phyloP scores from a whole-genome alignment of 2,329 filamentous ascomycete species.

The Calcarisporium arbuscula region DNA sequence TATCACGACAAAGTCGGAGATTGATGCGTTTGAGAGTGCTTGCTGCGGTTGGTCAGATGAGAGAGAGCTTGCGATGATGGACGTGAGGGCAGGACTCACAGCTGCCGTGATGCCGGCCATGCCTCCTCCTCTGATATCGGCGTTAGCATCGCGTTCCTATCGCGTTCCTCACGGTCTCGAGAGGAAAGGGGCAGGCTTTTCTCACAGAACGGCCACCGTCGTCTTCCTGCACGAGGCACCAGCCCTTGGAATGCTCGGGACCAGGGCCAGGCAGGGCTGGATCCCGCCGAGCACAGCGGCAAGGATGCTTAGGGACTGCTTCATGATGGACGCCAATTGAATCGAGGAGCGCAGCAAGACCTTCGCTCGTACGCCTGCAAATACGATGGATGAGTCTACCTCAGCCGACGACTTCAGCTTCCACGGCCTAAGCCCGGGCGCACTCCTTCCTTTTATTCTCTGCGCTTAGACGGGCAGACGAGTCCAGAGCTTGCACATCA shows the following conservation, averaged over 20 bases:
- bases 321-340: too few relatives aligned
- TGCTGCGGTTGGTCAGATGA: constrained; percentile 26
- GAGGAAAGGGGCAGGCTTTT: neutral
- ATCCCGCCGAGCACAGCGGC: neutral
- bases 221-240: constrained; percentile 19
- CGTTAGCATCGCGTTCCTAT: neutral
- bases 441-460: too few relatives aligned
- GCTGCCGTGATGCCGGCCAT: constrained; percentile 59
- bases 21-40: constrained; percentile 52
- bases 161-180: neutral
- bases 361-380: too few relatives aligned
- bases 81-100: constrained; percentile 7
- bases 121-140: constrained; percentile 41
- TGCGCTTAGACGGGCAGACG: too few relatives aligned
- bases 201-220: constrained; percentile 24
- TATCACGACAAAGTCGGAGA: constrained; percentile 58
- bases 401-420: too few relatives aligned
- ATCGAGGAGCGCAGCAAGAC: too few relatives aligned
- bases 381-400: too few relatives aligned
- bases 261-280: constrained; percentile 7
- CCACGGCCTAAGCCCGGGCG: too few relatives aligned
- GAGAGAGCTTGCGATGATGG: neutral
- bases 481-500: too few relatives aligned
- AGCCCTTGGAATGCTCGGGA: constrained; percentile 1
- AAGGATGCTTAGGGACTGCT: neutral